A percentile compares a stretch with the other conserved stretches of the same genome.
These are phyloP conservation scores for Exophiala spinifera DNA, from an alignment of 2,329 filamentous ascomycete genomes.

Conservation along the genomic window DNA sequence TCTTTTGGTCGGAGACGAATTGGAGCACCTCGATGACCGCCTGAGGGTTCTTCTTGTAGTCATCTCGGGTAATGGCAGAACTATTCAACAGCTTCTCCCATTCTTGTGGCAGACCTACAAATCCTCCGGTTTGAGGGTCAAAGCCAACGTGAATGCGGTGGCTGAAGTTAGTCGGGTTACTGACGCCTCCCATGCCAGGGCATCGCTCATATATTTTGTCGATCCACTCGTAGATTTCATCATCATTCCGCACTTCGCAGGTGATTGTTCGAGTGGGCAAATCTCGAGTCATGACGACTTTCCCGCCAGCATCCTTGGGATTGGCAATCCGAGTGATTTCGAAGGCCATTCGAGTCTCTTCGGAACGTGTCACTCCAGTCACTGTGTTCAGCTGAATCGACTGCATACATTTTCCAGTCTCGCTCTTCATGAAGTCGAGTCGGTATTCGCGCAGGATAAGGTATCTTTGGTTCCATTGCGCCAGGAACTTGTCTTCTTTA, in stretches of 20 bases:
- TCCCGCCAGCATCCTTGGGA: constrained; percentile 59
- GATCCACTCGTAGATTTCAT: constrained; percentile 98
- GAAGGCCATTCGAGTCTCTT: constrained; percentile 87
- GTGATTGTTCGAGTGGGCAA: constrained; percentile 78
- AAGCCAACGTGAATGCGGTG: constrained; percentile 97
- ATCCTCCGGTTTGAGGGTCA: constrained; percentile 90
- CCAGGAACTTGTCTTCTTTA: constrained; percentile 79
- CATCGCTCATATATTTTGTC: constrained; percentile 96
- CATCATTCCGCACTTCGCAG: constrained; percentile 90
- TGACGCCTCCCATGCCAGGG: constrained; percentile 95
- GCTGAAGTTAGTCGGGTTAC: constrained; percentile 96
- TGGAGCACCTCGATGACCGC: constrained; percentile 66
- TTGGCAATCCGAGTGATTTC: constrained; percentile 75
- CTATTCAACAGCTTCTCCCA: constrained; percentile 97
- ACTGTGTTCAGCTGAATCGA: constrained; percentile 84
- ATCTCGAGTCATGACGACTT: constrained; percentile 72
- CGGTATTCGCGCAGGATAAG: constrained; percentile 88
- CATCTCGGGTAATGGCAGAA: constrained; percentile 95
- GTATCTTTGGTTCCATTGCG: constrained; percentile 87
- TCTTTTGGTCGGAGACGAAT: constrained; percentile 67
- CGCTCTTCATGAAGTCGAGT: constrained; percentile 90
- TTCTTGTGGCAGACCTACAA: constrained; percentile 88
- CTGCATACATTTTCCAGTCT: constrained; percentile 82
- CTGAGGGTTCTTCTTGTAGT: constrained; percentile 95
- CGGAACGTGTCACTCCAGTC: constrained; percentile 83